A percentile compares a stretch with the other conserved stretches of the same genome.
Conservation (phyloP, 495 filamentous ascomycete genomes). For the Alectoria sarmentosa region DNA sequence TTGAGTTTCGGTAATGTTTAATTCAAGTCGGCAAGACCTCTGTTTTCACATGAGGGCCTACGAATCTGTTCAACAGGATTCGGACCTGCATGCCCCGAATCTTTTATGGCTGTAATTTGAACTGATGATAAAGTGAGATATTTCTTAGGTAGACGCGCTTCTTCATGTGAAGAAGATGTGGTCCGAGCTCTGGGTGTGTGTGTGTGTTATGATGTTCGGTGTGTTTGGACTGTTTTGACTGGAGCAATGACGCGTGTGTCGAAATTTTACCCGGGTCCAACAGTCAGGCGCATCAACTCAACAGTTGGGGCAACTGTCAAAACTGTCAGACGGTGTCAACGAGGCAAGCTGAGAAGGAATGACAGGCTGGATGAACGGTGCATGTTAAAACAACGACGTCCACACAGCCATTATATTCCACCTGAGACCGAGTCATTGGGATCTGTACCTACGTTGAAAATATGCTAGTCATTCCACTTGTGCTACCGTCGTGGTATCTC, state of each 20-base stretch:
- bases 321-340: neutral
- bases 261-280: neutral
- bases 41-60: neutral
- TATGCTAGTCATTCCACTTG: constrained; percentile 12
- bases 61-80: neutral
- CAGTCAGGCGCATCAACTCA: neutral
- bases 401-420: neutral
- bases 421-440: neutral
- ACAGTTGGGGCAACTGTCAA: neutral
- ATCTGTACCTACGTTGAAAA: constrained; percentile 10
- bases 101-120: too few species aligned
- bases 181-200: too few species aligned
- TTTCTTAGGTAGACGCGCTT: constrained; percentile 1
- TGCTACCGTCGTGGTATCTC: constrained; percentile 1
- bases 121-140: neutral
- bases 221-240: neutral
- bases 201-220: neutral
- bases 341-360: neutral
- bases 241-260: neutral
- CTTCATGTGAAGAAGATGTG: neutral
- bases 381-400: neutral
- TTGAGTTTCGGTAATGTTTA: constrained; percentile 5
- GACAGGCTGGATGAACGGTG: neutral
- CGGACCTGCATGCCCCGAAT: neutral
- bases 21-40: neutral